Evolutionary conservation across 257 asterid species (phyloP).

Genomic region (Thymus quinquecostatus): DNA sequence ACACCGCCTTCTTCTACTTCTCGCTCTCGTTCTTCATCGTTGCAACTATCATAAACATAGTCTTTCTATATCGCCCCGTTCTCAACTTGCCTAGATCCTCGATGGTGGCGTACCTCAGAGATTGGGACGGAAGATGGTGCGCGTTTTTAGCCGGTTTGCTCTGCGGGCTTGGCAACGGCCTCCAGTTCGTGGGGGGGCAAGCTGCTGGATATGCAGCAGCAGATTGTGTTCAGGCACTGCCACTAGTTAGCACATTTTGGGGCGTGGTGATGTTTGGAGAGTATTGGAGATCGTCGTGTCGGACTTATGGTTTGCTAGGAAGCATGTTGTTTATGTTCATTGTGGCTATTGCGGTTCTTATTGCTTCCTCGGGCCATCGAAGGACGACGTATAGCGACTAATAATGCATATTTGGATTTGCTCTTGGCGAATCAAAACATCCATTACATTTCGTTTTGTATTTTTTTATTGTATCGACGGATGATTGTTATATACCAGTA

Average conservation of each 20-base stretch:
- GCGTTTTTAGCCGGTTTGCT: slow-evolving; percentile 48
- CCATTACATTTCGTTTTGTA: too few relatives aligned
- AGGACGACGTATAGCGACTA: slow-evolving; percentile 16
- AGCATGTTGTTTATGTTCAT: slow-evolving; percentile 55
- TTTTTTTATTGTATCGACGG: too few relatives aligned
- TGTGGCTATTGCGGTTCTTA: slow-evolving; percentile 52
- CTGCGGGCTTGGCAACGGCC: slow-evolving; percentile 57
- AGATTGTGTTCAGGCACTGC: slow-evolving; percentile 67
- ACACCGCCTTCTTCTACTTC: slow-evolving; percentile 64
- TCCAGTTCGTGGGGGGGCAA: slow-evolving; percentile 66
- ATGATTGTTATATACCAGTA: too few relatives aligned
- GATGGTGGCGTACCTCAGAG: slow-evolving; percentile 39
- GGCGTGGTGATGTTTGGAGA: slow-evolving; percentile 54
- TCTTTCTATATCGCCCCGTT: slow-evolving; percentile 46
- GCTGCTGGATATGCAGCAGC: slow-evolving; percentile 71
- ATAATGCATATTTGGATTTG: background rate
- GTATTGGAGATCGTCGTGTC: slow-evolving; percentile 47
- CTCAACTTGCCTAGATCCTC: slow-evolving; percentile 56
- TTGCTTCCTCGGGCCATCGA: slow-evolving; percentile 58
- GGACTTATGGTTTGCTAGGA: slow-evolving; percentile 45
- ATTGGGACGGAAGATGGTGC: slow-evolving; percentile 47
- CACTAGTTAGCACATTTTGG: slow-evolving; percentile 68
- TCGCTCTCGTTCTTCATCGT: slow-evolving; percentile 46
- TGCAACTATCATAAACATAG: slow-evolving; percentile 39
- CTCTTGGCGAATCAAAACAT: too few relatives aligned